A percentile compares a stretch with the other conserved stretches of the same genome.
These are phyloP conservation scores for Zalaria obscura DNA, from an alignment of 2,329 filamentous ascomycete species.

Conservation along the genomic window DNA sequence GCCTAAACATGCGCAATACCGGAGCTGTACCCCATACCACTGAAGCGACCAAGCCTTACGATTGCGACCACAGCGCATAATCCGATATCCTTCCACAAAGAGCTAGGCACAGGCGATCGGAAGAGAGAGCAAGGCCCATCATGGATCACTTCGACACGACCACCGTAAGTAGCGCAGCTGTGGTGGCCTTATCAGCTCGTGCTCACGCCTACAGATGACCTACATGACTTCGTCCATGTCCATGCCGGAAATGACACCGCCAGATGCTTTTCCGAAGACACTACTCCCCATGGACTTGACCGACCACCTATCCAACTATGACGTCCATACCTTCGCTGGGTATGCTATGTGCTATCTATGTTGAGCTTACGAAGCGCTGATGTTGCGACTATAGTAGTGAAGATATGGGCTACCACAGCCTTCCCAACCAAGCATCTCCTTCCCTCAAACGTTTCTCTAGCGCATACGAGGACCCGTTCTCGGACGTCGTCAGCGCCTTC, in stretches of 20 bases:
- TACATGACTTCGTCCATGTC: constrained; percentile 45
- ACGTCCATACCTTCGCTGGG: constrained; percentile 47
- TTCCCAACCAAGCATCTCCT: constrained; percentile 11
- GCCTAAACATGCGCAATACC: too few species aligned
- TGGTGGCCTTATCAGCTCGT: too few species aligned
- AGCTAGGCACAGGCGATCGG: too few species aligned
- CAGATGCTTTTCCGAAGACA: constrained; percentile 27
- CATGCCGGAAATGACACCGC: constrained; percentile 35
- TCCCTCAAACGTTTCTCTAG: constrained; percentile 16
- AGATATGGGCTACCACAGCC: constrained; percentile 12
- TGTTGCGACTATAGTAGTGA: constrained; percentile 12
- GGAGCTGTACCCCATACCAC: too few species aligned
- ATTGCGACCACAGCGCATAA: too few species aligned
- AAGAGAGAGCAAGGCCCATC: constrained; percentile 8
- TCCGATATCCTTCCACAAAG: too few species aligned
- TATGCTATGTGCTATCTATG: constrained; percentile 19
- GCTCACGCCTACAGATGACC: constrained; percentile 31
- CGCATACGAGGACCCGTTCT: constrained; percentile 34
- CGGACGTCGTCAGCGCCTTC: constrained; percentile 34
- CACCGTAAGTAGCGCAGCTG: constrained; percentile 17
- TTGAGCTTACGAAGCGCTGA: constrained; percentile 1
- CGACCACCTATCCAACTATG: constrained; percentile 46
- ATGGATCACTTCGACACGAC: constrained; percentile 46
- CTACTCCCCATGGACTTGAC: constrained; percentile 39
- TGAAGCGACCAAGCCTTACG: too few species aligned